A percentile compares a stretch with the other conserved stretches of the same genome.
These are phyloP conservation scores for Oryza coarctata DNA, from an alignment of 176 grass and related monocot species.

Conservation along the genomic window DNA sequence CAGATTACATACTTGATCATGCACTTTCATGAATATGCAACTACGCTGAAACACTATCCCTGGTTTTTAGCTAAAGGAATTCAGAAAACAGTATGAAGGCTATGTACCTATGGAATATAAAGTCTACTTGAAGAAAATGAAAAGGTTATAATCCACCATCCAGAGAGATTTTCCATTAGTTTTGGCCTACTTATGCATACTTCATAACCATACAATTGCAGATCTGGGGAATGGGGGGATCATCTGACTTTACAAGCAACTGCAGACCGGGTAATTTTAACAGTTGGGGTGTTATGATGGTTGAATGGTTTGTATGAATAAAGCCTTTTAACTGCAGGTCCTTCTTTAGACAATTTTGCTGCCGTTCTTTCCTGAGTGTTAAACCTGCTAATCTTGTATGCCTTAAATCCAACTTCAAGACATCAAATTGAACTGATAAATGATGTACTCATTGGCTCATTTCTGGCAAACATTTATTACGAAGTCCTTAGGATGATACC, in stretches of 20 bases:
- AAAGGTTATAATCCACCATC: conserved; percentile 59
- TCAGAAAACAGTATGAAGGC: conserved; percentile 79
- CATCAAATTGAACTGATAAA: conserved; percentile 2
- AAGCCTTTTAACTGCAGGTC: conserved; percentile 24
- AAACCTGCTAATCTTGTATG: background rate
- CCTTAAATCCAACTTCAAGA: background rate
- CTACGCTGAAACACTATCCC: conserved; percentile 3
- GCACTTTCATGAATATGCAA: conserved; percentile 12
- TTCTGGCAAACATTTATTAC: background rate
- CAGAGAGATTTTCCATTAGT: background rate
- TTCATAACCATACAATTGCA: conserved; percentile 37
- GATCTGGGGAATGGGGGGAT: conserved; percentile 94
- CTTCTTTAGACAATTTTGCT: background rate
- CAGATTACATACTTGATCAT: background rate
- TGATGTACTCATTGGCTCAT: background rate
- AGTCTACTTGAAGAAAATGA: conserved; percentile 87
- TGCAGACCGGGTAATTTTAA: conserved; percentile 75
- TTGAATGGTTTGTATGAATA: conserved; percentile 26
- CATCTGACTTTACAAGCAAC: conserved; percentile 90
- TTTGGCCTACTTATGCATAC: conserved; percentile 1
- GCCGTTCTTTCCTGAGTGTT: background rate
- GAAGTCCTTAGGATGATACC: background rate
- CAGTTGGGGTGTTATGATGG: conserved; percentile 22
- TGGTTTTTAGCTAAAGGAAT: conserved; percentile 79
- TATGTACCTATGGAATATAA: conserved; percentile 99